A percentile compares a stretch with the other conserved stretches of the same genome.
phyloP scores from a whole-genome alignment of 441 rosid species.

The Breynia disticha region DNA sequence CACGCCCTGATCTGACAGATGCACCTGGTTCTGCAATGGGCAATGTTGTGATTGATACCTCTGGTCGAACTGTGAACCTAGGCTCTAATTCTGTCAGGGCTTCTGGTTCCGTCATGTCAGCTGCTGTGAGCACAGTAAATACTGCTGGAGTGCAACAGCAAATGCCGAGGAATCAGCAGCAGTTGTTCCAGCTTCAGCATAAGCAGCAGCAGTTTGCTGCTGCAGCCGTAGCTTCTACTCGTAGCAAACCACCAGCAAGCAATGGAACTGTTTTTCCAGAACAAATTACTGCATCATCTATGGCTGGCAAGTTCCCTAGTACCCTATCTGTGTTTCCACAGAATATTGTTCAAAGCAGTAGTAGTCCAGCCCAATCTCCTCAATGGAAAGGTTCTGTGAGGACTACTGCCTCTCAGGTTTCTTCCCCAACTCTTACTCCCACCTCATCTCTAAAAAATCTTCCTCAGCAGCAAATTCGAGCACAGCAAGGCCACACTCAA shows the following conservation, averaged over 20 bases:
- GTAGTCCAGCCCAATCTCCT: constrained; percentile 54
- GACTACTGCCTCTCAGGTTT: constrained; percentile 41
- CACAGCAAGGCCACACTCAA: constrained; percentile 59
- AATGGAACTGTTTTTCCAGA: constrained; percentile 65
- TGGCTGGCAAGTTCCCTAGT: constrained; percentile 49
- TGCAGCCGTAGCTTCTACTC: constrained; percentile 45
- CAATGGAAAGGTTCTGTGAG: constrained; percentile 82
- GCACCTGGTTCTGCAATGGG: constrained; percentile 43
- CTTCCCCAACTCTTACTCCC: constrained; percentile 48
- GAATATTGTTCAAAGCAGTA: constrained; percentile 59
- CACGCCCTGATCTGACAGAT: constrained; percentile 55
- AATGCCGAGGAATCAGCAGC: constrained; percentile 35
- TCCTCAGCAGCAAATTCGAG: constrained; percentile 62
- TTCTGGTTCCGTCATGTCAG: constrained; percentile 36
- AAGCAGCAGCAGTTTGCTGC: constrained; percentile 70
- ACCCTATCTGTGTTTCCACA: constrained; percentile 51
- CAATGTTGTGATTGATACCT: constrained; percentile 67
- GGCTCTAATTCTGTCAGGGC: constrained; percentile 47
- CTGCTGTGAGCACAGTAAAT: constrained; percentile 24
- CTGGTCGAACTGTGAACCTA: constrained; percentile 51
- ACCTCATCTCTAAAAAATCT: constrained; percentile 47
- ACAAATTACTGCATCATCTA: constrained; percentile 44
- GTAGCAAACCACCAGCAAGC: constrained; percentile 54
- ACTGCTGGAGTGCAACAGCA: constrained; percentile 46
- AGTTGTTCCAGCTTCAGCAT: constrained; percentile 44